phyloP scores from a whole-genome alignment of 768 basidiomycete species.

The Mycena alexandri region DNA sequence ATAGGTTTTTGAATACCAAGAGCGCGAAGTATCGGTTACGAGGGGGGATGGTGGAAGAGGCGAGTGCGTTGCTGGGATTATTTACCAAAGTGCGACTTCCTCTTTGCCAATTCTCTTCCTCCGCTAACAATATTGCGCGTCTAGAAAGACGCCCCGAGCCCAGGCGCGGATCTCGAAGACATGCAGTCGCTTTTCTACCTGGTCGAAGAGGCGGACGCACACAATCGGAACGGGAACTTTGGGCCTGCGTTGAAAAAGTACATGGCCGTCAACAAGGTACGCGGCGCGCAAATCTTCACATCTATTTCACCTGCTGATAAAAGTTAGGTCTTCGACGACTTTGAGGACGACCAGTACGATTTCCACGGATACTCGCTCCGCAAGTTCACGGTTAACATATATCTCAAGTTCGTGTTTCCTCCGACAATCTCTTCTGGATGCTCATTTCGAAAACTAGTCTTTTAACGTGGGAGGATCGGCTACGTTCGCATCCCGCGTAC shows the following conservation, averaged over 20 bases:
- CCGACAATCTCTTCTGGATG: not conserved
- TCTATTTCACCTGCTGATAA: not conserved
- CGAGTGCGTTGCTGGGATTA: constrained; percentile 77
- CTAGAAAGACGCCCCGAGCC: constrained; percentile 87
- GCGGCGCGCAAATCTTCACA: constrained; percentile 27
- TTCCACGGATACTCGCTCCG: constrained; percentile 97
- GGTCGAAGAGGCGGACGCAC: constrained; percentile 82
- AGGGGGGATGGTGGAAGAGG: constrained; percentile 84
- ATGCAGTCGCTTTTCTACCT: constrained; percentile 96
- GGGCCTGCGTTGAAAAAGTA: constrained; percentile 90
- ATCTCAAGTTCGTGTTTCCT: constrained; percentile 74
- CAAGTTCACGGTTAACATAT: constrained; percentile 88
- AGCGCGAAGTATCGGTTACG: constrained; percentile 90
- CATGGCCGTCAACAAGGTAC: constrained; percentile 78
- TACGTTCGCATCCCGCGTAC: constrained; percentile 85
- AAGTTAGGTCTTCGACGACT: constrained; percentile 77
- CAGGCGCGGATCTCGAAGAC: constrained; percentile 88
- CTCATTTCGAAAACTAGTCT: constrained; percentile 60
- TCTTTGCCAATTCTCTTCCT: not conserved
- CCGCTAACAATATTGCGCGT: constrained; percentile 2
- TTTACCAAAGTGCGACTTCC: constrained; percentile 87
- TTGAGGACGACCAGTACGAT: constrained; percentile 97
- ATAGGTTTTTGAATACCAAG: constrained; percentile 95
- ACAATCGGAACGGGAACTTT: constrained; percentile 72
- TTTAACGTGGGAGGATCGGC: constrained; percentile 83